These are phyloP conservation scores for Boletus subparvulus DNA, from an alignment of 768 basidiomycete species.

Conservation along the genomic window DNA sequence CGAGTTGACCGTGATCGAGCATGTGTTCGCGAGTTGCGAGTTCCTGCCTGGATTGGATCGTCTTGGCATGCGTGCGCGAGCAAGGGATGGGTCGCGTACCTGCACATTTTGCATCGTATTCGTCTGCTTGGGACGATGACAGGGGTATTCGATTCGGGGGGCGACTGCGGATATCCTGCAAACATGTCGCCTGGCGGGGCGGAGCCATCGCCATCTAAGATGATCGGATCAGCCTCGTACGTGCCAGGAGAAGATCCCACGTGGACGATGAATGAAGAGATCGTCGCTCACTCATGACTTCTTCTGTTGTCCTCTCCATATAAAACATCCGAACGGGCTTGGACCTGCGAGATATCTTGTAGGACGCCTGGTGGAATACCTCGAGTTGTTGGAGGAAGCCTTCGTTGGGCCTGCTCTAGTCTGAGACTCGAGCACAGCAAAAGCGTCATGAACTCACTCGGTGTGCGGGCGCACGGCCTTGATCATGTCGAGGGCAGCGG, in stretches of 20 bases:
- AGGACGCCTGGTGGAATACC: conserved; percentile 72
- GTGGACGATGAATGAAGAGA: not conserved
- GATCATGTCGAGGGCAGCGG: conserved; percentile 69
- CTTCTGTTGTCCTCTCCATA: conserved; percentile 68
- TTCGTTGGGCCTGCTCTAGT: conserved; percentile 68
- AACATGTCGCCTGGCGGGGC: conserved; percentile 69
- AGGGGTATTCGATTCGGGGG: conserved; percentile 64
- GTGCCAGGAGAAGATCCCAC: not conserved
- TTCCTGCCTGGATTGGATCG: conserved; percentile 54
- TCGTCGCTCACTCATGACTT: conserved; percentile 79
- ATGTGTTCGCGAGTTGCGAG: conserved; percentile 91
- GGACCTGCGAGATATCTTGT: conserved; percentile 62
- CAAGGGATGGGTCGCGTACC: conserved; percentile 41
- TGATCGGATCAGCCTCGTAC: conserved; percentile 5
- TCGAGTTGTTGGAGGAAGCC: conserved; percentile 81
- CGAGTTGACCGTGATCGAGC: conserved; percentile 84
- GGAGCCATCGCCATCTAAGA: conserved; percentile 72
- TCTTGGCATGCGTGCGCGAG: not conserved
- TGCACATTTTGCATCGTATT: conserved; percentile 92
- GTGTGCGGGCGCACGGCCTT: conserved; percentile 62
- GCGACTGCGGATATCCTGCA: conserved; percentile 67
- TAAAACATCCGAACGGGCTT: conserved; percentile 81
- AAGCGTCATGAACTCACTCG: conserved; percentile 51
- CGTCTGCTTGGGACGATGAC: conserved; percentile 52
- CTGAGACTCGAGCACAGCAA: not conserved